A percentile compares a stretch with the other conserved stretches of the same genome.
Evolutionary conservation across 257 asterid species (phyloP).

Genomic region (Rhazya stricta): DNA sequence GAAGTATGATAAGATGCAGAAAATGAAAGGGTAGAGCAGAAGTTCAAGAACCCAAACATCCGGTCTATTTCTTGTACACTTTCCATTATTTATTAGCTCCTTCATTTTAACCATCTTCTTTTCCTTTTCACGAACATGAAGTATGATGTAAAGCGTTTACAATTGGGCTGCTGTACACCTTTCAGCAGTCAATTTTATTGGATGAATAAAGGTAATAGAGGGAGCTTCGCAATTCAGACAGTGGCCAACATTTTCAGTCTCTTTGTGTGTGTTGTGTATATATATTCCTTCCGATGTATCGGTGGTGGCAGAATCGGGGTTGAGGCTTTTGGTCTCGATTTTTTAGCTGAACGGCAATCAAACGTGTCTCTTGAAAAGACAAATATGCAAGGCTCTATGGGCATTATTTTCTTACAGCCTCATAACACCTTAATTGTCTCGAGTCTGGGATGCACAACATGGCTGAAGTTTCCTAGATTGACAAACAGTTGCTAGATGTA

Average conservation of each 20-base stretch:
- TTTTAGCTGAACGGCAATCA: neutral
- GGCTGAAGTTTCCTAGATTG: too few species aligned
- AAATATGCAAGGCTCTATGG: neutral
- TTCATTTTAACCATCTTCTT: neutral
- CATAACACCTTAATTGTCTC: too few species aligned
- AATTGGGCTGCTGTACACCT: neutral
- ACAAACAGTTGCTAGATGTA: too few species aligned
- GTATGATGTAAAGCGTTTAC: neutral
- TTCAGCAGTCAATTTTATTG: neutral
- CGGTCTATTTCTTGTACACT: neutral
- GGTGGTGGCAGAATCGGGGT: too few species aligned
- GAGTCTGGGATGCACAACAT: too few species aligned
- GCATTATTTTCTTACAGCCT: neutral
- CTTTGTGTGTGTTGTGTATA: too few species aligned
- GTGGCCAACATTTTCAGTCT: neutral
- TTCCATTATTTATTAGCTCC: conserved; percentile 3
- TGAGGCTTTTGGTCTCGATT: too few species aligned
- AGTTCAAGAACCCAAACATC: conserved; percentile 4
- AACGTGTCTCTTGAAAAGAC: neutral
- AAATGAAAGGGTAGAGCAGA: conserved; percentile 25
- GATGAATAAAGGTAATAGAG: neutral
- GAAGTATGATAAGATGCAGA: conserved; percentile 41
- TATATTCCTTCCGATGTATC: too few species aligned
- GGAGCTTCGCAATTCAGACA: neutral
- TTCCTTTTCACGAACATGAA: neutral